A percentile compares a stretch with the other conserved stretches of the same genome.
These are phyloP conservation scores for Cyberlindnera petersonii DNA, from an alignment of 805 yeast species.

Conservation along the genomic window DNA sequence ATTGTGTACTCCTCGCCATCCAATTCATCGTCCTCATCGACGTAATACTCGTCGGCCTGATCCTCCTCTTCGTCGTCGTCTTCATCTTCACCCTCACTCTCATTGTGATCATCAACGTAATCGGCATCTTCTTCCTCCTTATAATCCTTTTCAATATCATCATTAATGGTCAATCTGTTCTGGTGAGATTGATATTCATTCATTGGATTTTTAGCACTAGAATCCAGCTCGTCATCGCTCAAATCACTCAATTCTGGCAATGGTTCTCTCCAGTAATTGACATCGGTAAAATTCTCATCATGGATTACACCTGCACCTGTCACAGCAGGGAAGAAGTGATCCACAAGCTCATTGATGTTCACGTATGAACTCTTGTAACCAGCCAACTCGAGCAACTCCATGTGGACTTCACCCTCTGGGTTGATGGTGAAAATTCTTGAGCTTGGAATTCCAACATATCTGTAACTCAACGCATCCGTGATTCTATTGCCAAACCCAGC, in stretches of 20 bases:
- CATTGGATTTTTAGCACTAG: slow-evolving; percentile 10
- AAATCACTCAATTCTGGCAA: slow-evolving; percentile 57
- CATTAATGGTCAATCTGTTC: slow-evolving; percentile 15
- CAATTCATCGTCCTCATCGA: slow-evolving; percentile 23
- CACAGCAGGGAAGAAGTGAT: slow-evolving; percentile 94
- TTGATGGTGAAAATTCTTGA: slow-evolving; percentile 94
- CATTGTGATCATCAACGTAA: slow-evolving; percentile 8
- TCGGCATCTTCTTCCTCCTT: slow-evolving; percentile 22
- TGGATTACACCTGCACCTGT: slow-evolving; percentile 19
- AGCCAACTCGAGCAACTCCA: slow-evolving; percentile 91
- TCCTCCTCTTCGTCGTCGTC: slow-evolving; percentile 29
- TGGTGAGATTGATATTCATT: slow-evolving; percentile 9
- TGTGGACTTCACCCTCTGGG: slow-evolving; percentile 94
- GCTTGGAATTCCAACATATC: slow-evolving; percentile 91
- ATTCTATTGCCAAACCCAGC: slow-evolving; percentile 98
- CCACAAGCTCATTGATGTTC: slow-evolving; percentile 88
- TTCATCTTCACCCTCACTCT: slow-evolving; percentile 22
- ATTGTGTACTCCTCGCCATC: slow-evolving; percentile 24
- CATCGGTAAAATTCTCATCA: slow-evolving; percentile 65
- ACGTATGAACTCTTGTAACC: slow-evolving; percentile 88
- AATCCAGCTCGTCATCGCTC: slow-evolving; percentile 41
- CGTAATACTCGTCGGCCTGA: slow-evolving; percentile 15
- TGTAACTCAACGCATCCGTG: slow-evolving; percentile 92
- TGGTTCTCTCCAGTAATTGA: slow-evolving; percentile 90
- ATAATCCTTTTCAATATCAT: slow-evolving; percentile 20